Conservation (phyloP, 2,329 filamentous ascomycete genomes). For the Cadophora luteo-olivacea region DNA sequence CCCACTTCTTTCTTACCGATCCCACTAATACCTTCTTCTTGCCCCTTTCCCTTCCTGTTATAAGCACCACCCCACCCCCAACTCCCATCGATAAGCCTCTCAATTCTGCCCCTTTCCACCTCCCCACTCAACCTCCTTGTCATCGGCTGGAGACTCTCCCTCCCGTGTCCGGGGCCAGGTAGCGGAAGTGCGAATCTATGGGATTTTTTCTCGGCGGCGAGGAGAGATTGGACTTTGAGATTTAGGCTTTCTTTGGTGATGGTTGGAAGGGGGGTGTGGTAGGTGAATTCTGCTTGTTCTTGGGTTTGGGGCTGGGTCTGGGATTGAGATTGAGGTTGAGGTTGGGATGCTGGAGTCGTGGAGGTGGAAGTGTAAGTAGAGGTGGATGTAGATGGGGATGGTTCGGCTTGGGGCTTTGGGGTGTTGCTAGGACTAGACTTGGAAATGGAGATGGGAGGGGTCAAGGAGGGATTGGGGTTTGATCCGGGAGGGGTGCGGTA, state of each 20-base stretch:
- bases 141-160: neutral
- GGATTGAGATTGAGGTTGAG: too few relatives aligned
- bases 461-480: neutral
- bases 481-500: too few relatives aligned
- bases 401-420: too few relatives aligned
- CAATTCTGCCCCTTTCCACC: neutral
- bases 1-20: too few relatives aligned
- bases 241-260: neutral
- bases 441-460: neutral
- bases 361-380: too few relatives aligned
- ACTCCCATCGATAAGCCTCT: neutral
- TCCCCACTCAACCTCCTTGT: neutral
- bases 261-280: neutral
- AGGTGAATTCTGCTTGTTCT: neutral
- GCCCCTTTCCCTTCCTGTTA: too few relatives aligned
- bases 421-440: too few relatives aligned
- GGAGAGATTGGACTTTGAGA: neutral
- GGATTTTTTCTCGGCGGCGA: neutral
- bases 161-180: neutral
- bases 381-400: too few relatives aligned
- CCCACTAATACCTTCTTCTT: too few relatives aligned
- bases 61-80: too few relatives aligned
- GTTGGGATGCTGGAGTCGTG: too few relatives aligned
- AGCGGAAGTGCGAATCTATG: neutral
- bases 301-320: neutral